Percentiles rank a stretch among this genome's conserved stretches.
Evolutionary conservation across 495 filamentous ascomycete genomes (phyloP).

Genomic region (Neurospora sp.): DNA sequence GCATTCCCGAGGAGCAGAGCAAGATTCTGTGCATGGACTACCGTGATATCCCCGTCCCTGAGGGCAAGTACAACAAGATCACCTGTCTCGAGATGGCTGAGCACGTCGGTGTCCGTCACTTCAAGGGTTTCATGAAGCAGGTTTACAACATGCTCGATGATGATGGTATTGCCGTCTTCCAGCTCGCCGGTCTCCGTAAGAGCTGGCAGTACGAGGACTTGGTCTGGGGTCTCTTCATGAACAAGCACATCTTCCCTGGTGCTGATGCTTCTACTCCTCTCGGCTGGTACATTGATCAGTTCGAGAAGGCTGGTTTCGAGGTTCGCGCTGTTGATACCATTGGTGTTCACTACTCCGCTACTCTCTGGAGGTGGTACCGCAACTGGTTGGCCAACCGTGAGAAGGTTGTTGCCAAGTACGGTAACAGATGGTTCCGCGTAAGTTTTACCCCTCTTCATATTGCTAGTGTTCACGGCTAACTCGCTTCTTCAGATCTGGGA

Average conservation of each 20-base stretch:
- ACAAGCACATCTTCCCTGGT: conserved; percentile 86
- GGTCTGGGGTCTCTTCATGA: conserved; percentile 84
- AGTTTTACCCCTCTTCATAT: conserved; percentile 24
- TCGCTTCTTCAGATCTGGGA: conserved; percentile 75
- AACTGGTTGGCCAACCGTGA: conserved; percentile 97
- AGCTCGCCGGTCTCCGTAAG: conserved; percentile 74
- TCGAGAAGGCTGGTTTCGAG: conserved; percentile 72
- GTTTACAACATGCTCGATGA: conserved; percentile 80
- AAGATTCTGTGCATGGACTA: conserved; percentile 76
- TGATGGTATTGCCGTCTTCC: conserved; percentile 74
- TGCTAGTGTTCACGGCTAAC: conserved; percentile 2
- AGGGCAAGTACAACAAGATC: conserved; percentile 71
- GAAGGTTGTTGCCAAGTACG: conserved; percentile 93
- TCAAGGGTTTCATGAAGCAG: conserved; percentile 57
- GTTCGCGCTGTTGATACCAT: conserved; percentile 74
- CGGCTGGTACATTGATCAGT: conserved; percentile 54
- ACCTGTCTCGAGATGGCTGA: conserved; percentile 86
- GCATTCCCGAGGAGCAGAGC: conserved; percentile 60
- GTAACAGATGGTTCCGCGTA: conserved; percentile 91
- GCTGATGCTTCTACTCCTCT: conserved; percentile 79
- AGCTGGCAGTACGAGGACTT: conserved; percentile 84
- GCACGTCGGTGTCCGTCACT: conserved; percentile 75
- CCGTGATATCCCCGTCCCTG: conserved; percentile 64
- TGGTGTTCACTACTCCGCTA: conserved; percentile 95
- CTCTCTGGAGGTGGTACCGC: conserved; percentile 96